Base-by-base conservation (phyloP, 306 rosid species). In the Cucurbita moschata region DNA sequence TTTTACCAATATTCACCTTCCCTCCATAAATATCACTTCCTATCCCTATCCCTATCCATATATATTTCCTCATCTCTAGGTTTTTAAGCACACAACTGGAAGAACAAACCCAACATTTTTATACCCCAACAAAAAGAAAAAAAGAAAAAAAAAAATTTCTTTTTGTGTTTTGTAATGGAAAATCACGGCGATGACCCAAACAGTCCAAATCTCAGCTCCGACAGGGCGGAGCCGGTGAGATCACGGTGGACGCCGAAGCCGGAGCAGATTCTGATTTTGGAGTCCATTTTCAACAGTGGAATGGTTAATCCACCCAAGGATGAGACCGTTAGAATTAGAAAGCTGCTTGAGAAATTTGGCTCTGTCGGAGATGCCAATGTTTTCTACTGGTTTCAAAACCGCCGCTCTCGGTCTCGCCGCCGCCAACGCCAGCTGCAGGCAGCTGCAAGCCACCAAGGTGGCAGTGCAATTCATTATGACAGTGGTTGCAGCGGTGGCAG, bases 381-480 rank as follows among this genome's bases (percentile, higher is more conserved):
- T 77, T 94, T 94, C 76, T 94, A 94, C 87, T 94, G 97, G 99
- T 94, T 94, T 75, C 99, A 94, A 72, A 94, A 94, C 82, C 91
- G 99, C 2, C 89, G 98, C 2, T 94, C 98, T 1, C 77, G 98
- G 79, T 89, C 98, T 13, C 93, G 97, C 70, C 96, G 99, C 79
- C 94, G 99, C 44, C 99, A 91, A 58, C 89, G 99, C 10, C 99
- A 91, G 91, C 42, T 88, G 72, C 89, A 84, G 38, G 95, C 74
- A 0, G 74, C 47, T 0, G 60, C 93, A 0, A 67, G 54, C 49
- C 88, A 83, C 3, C 81, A 81, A 47, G 60, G 50, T 15, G 76
- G 57, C 19, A 84, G 85, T 86, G 88, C 87, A 85, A 71, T 73
- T 80, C 80, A 76, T 16, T 79, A 67, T 7, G 80, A 80, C 38